Evolutionary conservation across 2,329 filamentous ascomycete species (phyloP), one percentile per base, ranked within the genome.

Genomic region (Colletotrichum gigasporum): DNA sequence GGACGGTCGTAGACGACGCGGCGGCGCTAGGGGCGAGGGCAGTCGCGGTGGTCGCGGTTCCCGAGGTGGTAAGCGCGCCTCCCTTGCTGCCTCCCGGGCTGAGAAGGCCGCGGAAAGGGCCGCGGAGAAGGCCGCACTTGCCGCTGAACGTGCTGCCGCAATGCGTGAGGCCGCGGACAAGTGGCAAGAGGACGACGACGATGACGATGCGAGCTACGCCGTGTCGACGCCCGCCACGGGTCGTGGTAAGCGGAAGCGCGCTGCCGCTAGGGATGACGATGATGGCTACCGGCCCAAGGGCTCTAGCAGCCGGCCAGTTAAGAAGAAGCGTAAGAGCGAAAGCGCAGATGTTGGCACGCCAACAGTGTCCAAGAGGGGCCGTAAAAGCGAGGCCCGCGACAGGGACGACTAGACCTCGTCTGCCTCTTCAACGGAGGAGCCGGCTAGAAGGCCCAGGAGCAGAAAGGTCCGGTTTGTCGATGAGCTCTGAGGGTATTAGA

Each of bases 241-340:
- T 35, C 69, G 76, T 11, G 71, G 76, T 37, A 84, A 84, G 74
- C 80, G 83, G 63, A 88, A 88, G 80, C 79, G 85, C 26, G 61
- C 53, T 2, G 28, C 61, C 20, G 34, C 48, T 4, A 61, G 35
- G 16, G 61, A 61, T 11, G 86, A 87, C 32, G 87, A 89, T 7
- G 87, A 90, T 66, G 86, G 86, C 4, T 89, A 89, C 71, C 80
- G 86, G 62, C 86, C 87, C 3, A 87, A 87, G 68, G 86, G 85
- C 2, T 80, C 79, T 2, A 82, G 79, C 35, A 50, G 51, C 35
- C 78, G 85, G 37, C 84, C 84, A 16, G 75, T 77, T 0, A 89
- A 88, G 78, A 84, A 83, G 75, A 88, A 87, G 80, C 80, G 85
- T 4, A 87, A 86, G 80, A 87, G 85, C 69, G 83, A 85, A 50